A percentile compares a stretch with the other conserved stretches of the same genome.
These are phyloP conservation scores for Glycine latifolia DNA, from an alignment of 306 rosid genomes.

Conservation along the genomic window DNA sequence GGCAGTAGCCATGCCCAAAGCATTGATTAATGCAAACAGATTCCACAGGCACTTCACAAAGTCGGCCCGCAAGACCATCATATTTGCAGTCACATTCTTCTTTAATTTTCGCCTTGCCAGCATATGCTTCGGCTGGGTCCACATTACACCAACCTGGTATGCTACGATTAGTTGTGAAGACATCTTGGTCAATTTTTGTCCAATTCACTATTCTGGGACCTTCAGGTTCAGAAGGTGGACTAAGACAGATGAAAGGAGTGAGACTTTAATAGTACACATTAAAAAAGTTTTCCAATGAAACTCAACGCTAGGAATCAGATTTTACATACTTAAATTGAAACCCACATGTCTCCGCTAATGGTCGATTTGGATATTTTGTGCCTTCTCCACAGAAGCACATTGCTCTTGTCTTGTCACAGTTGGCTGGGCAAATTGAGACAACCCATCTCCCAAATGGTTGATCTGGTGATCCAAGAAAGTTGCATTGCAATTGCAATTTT, in stretches of 20 bases:
- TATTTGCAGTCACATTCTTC: constrained; percentile 92
- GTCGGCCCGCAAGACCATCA: constrained; percentile 75
- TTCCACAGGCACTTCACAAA: constrained; percentile 83
- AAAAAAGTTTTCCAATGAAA: constrained; percentile 40
- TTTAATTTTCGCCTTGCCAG: constrained; percentile 72
- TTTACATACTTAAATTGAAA: constrained; percentile 75
- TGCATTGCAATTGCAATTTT: constrained; percentile 73
- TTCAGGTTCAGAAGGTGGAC: constrained; percentile 70
- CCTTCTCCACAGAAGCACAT: constrained; percentile 99
- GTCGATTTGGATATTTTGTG: constrained; percentile 93
- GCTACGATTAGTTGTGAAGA: constrained; percentile 77
- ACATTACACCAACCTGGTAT: constrained; percentile 95
- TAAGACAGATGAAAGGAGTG: constrained; percentile 53
- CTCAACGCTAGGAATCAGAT: constrained; percentile 32
- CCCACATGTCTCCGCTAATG: constrained; percentile 94
- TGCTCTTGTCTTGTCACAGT: constrained; percentile 91
- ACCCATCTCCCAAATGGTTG: constrained; percentile 86
- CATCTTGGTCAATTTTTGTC: constrained; percentile 75
- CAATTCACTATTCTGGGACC: constrained; percentile 74
- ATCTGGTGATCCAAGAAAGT: constrained; percentile 62
- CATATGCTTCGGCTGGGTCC: constrained; percentile 86
- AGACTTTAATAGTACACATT: constrained; percentile 30
- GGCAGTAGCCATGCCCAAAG: constrained; percentile 84
- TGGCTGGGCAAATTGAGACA: constrained; percentile 89
- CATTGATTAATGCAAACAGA: constrained; percentile 92